Evolutionary conservation across 139 green algal genomes (phyloP).

Genomic region (Monoraphidium neglectum): DNA sequence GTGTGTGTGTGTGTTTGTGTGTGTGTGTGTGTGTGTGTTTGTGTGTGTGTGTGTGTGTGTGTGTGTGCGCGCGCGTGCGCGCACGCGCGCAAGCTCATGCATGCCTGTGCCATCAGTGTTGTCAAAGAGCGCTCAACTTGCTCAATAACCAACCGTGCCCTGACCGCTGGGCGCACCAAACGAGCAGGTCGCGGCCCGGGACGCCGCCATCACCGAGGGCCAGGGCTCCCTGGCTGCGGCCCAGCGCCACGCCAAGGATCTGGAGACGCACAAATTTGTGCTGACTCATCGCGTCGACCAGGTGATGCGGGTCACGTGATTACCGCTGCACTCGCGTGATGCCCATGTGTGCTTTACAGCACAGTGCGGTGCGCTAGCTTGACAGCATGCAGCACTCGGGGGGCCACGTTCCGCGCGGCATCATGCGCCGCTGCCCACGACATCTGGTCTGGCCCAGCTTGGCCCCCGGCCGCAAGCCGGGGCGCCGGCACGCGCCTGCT

Average conservation of each 20-base stretch:
- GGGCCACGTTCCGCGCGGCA: background rate
- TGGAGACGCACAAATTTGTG: slow-evolving; percentile 37
- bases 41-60: no score
- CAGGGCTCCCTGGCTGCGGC: background rate
- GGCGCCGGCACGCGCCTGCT: no score
- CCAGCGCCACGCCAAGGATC: slow-evolving; percentile 15
- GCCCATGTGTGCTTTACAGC: background rate
- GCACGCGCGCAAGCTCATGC: no score
- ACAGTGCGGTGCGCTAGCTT: background rate
- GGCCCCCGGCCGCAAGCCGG: no score
- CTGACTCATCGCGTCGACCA: slow-evolving; percentile 15
- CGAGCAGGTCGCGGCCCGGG: background rate
- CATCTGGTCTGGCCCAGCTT: background rate
- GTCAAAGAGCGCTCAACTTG: no score
- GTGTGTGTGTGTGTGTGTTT: no score
- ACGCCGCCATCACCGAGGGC: background rate
- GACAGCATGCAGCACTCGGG: background rate
- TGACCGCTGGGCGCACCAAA: background rate
- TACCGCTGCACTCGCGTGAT: background rate
- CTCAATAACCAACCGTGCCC: no score
- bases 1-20: no score
- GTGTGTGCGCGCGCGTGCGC: no score
- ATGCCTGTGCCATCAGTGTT: no score
- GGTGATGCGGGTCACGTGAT: background rate
- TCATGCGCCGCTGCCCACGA: background rate